A percentile compares a stretch with the other conserved stretches of the same genome.
Evolutionary conservation across 208 protist genomes (phyloP).

Genomic region (Trichomonas vaginalis): DNA sequence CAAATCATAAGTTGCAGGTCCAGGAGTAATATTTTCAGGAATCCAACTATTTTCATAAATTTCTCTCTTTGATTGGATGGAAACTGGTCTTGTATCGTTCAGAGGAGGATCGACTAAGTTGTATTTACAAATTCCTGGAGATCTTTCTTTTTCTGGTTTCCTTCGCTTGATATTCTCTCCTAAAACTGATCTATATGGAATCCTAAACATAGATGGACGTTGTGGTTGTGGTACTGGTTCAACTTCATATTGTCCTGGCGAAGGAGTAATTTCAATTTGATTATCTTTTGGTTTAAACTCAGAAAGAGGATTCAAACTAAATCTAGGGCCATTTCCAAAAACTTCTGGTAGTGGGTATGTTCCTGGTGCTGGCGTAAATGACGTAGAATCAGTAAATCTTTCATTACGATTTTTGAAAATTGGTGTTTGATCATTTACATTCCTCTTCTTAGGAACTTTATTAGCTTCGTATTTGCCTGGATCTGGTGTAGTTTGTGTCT

Average conservation of each 20-base stretch:
- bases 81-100: not conserved
- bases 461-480: not conserved
- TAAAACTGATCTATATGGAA: not conserved
- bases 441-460: not conserved
- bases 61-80: not conserved
- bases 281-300: not conserved
- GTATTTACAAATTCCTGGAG: not conserved
- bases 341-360: not conserved
- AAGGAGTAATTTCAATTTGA: not conserved
- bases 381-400: not conserved
- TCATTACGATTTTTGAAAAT: not conserved
- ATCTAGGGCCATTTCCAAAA: not conserved
- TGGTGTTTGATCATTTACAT: not conserved
- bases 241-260: not conserved
- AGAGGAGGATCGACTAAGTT: not conserved
- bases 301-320: not conserved
- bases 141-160: not conserved
- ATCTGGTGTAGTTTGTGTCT: not conserved
- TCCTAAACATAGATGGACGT: not conserved
- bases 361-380: not conserved
- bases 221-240: not conserved
- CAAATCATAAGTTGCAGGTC: not conserved
- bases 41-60: not conserved
- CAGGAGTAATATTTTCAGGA: not conserved
- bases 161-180: not conserved